Conservation (phyloP, 495 filamentous ascomycete species). For the Pseudevernia furfuracea region DNA sequence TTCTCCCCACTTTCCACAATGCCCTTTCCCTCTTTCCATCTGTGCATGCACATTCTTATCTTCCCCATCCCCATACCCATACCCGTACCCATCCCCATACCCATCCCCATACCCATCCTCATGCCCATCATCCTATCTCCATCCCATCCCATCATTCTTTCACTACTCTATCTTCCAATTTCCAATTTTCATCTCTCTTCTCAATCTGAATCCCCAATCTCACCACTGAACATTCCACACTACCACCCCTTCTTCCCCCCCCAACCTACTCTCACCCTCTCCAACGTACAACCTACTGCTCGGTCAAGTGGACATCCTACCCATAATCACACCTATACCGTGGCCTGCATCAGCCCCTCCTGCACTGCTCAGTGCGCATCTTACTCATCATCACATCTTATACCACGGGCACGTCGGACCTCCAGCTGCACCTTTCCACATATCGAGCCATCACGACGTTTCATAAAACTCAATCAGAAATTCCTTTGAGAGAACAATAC, state of each 20-base stretch:
- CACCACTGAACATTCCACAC: too few relatives aligned
- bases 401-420: not conserved
- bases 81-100: not conserved
- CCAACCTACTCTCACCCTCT: not conserved
- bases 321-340: not conserved
- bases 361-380: not conserved
- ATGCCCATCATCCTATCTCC: not conserved
- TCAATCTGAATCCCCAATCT: not conserved
- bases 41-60: not conserved
- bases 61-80: not conserved
- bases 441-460: not conserved
- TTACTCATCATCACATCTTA: not conserved
- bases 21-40: too few relatives aligned
- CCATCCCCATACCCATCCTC: not conserved
- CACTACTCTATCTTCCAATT: too few relatives aligned
- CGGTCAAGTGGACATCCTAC: not conserved
- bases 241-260: too few relatives aligned
- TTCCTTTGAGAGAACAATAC: not conserved
- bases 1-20: not conserved
- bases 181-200: too few relatives aligned
- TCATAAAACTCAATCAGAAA: not conserved
- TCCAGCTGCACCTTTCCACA: not conserved
- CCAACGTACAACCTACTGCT: not conserved
- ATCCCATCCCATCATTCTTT: too few relatives aligned
- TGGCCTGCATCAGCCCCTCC: not conserved